phyloP scores from a whole-genome alignment of 108 stramenopile genomes.

The Stephanodiscus triporus region DNA sequence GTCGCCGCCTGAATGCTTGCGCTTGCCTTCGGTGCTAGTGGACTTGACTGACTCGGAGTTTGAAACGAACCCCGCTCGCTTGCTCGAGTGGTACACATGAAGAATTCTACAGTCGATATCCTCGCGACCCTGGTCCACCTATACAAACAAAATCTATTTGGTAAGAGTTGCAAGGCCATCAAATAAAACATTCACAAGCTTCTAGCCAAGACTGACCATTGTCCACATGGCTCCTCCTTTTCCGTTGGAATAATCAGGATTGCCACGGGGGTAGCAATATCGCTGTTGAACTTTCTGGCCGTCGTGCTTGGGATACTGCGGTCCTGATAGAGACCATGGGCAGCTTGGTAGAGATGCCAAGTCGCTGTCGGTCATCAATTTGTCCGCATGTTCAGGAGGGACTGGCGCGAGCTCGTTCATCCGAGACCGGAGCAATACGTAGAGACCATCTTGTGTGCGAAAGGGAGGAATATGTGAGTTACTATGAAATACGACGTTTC shows the following conservation, averaged over 20 bases:
- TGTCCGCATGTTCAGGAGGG: constrained; percentile 52
- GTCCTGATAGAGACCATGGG: constrained; percentile 73
- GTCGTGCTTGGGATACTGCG: constrained; percentile 65
- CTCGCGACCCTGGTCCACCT: constrained; percentile 28
- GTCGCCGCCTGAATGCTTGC: background rate
- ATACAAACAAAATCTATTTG: background rate
- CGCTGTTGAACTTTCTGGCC: constrained; percentile 65
- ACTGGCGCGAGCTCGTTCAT: constrained; percentile 42
- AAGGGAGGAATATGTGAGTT: background rate
- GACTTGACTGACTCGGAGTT: background rate
- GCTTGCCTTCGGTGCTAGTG: constrained; percentile 10
- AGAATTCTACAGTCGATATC: constrained; percentile 63
- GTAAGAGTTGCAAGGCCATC: background rate
- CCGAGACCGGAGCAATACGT: constrained; percentile 65
- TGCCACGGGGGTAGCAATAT: constrained; percentile 80
- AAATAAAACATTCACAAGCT: background rate
- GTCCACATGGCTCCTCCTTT: constrained; percentile 64
- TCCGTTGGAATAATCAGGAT: constrained; percentile 53
- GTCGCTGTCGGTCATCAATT: constrained; percentile 37
- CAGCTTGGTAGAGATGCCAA: constrained; percentile 33
- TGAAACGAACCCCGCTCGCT: constrained; percentile 49
- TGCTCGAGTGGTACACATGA: constrained; percentile 83
- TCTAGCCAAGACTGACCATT: constrained; percentile 6
- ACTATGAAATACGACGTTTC: background rate
- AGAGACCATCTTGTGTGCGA: constrained; percentile 61